Evolutionary conservation across 1,284 basidiomycete species (phyloP).

Genomic region (Phellinidium pouzarii): DNA sequence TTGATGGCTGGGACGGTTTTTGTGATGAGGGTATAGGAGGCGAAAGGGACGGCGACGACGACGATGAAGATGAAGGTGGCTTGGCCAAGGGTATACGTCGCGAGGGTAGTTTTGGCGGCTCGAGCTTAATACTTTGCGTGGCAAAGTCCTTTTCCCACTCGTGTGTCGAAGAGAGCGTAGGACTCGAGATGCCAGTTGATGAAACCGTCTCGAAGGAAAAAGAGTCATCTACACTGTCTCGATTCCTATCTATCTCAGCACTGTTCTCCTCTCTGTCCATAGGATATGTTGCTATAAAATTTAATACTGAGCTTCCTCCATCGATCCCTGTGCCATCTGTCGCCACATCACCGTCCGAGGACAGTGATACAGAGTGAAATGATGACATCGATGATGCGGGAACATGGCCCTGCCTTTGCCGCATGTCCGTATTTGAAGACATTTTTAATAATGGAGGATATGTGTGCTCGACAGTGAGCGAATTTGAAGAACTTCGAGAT

Average conservation of each 20-base stretch:
- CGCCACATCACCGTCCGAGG: slow-evolving; percentile 20
- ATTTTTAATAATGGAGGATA: slow-evolving; percentile 14
- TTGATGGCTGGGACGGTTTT: slow-evolving; percentile 4
- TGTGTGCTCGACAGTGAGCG: slow-evolving; percentile 18
- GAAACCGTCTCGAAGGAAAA: slow-evolving; percentile 57
- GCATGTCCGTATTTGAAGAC: slow-evolving; percentile 5
- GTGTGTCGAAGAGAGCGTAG: slow-evolving; percentile 23
- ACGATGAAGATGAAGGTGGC: slow-evolving; percentile 28
- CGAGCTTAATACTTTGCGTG: slow-evolving; percentile 21
- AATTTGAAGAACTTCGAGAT: slow-evolving; percentile 10
- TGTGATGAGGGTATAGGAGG: slow-evolving; percentile 28
- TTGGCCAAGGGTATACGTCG: slow-evolving; percentile 31
- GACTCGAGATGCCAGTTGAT: slow-evolving; percentile 16
- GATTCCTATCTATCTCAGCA: slow-evolving; percentile 37
- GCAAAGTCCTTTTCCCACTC: slow-evolving; percentile 30
- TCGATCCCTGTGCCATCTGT: slow-evolving; percentile 9
- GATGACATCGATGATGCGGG: slow-evolving; percentile 25
- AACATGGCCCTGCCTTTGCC: slow-evolving; percentile 19
- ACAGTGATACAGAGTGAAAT: slow-evolving; percentile 26
- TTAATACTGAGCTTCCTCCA: slow-evolving; percentile 7
- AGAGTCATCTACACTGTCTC: slow-evolving; percentile 56
- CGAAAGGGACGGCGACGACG: slow-evolving; percentile 25
- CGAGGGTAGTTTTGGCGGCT: slow-evolving; percentile 51
- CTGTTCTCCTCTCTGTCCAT: slow-evolving; percentile 34
- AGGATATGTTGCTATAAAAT: slow-evolving; percentile 39